These are phyloP conservation scores for Aspergillus diversus DNA, from an alignment of 495 filamentous ascomycete species.

Conservation along the genomic window DNA sequence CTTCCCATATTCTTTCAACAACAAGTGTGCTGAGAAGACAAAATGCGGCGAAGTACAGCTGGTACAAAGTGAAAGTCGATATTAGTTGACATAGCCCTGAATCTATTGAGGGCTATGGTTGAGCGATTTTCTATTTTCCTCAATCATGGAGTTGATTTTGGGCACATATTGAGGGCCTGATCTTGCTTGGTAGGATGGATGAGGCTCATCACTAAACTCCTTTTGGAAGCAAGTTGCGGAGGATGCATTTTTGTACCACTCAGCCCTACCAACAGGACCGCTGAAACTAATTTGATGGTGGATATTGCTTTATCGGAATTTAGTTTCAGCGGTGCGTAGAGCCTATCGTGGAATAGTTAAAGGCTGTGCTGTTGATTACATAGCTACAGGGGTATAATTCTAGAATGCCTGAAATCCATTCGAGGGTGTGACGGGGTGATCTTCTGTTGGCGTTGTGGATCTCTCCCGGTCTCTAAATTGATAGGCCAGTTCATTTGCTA, in stretches of 20 bases:
- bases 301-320: neutral
- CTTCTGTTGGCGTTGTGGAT: neutral
- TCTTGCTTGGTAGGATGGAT: neutral
- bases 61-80: neutral
- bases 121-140: neutral
- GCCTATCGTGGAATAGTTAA: neutral
- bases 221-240: neutral
- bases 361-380: neutral
- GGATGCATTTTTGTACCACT: neutral
- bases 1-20: neutral
- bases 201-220: neutral
- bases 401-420: neutral
- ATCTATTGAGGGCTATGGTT: neutral
- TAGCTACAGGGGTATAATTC: neutral
- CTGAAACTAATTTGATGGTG: neutral
- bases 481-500: neutral
- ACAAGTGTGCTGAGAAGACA: no score
- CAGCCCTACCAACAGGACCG: neutral
- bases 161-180: no score
- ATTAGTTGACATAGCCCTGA: neutral
- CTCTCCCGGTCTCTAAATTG: neutral
- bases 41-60: neutral
- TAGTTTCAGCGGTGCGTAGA: neutral
- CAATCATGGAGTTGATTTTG: neutral
- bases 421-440: neutral